Base-by-base conservation (phyloP, 2,329 filamentous ascomycete species). In the Ceratocystis smalleyi region DNA sequence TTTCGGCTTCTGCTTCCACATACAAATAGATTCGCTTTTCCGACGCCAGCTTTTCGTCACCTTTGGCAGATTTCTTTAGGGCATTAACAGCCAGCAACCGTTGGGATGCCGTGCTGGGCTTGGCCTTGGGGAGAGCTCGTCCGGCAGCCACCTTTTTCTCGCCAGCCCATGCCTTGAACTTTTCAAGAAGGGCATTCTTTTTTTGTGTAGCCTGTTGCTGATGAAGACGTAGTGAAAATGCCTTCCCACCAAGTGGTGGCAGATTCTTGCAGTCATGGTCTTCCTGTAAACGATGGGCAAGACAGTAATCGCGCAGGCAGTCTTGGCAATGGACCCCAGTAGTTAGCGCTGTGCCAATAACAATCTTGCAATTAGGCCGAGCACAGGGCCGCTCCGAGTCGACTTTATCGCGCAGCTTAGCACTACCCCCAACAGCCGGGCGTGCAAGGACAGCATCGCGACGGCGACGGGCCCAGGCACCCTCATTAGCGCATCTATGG, bases 21-120 rank as follows among this genome's bases (percentile, higher is more conserved):
- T 88, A 86, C 0, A 99, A 72, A 72, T 97, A 97, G 1, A 99
- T 76, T n/a, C 94, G 79, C 77, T 95, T 95, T 68, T 96, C 90
- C 0, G 78, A 74, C 0, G 90, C 79, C 0, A 96, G 75, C 70
- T 90, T 92, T 8, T 84, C 84, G 68, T 97, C 92, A 0, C 95
- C 95, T 76, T 96, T 96, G 1, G 94, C 92, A 0, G 82, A 84
- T 72, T 87, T 87, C 77, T 96, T 96, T 51, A 99, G 77, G 8
- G 81, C 83, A 68, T 90, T 90, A 5, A 92, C 78, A 5, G 87
- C 88, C 2, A 85, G 77, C 19, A 88, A 69, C 1, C 86, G 81
- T 60, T 85, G 83, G 0, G 87, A 81, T 0, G 85, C 80, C 0
- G 79, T 81, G 43, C 80, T 80, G 1, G 83, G 81, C 71, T 84